Conservation (phyloP, 192 early-diverging fungal species). For the Allomyces macrogynus region DNA sequence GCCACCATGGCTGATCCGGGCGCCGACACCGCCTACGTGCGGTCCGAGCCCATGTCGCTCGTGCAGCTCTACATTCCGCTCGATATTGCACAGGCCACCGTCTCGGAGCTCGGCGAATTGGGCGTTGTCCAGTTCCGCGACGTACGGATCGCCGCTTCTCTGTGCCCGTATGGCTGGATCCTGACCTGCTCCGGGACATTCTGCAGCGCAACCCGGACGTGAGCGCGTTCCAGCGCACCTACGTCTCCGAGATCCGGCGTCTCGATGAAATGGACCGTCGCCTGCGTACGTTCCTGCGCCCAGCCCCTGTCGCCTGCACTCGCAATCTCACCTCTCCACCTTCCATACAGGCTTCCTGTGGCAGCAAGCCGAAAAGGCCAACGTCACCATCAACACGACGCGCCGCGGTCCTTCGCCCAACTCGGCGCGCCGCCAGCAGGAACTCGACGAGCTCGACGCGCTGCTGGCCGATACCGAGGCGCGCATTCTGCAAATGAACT, state of each 20-base stretch:
- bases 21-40: slow-evolving; percentile 28
- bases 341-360: slow-evolving; percentile 48
- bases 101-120: slow-evolving; percentile 83
- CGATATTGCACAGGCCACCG: slow-evolving; percentile 79
- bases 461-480: slow-evolving; percentile 58
- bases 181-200: background rate
- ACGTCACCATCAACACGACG: slow-evolving; percentile 26
- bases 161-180: slow-evolving; percentile 1
- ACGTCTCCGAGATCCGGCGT: slow-evolving; percentile 83
- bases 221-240: slow-evolving; percentile 91
- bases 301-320: background rate
- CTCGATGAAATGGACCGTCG: slow-evolving; percentile 95
- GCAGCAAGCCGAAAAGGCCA: slow-evolving; percentile 54
- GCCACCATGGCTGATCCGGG: too few relatives aligned
- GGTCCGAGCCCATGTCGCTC: slow-evolving; percentile 89
- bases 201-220: slow-evolving; percentile 70
- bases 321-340: too few relatives aligned
- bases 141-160: slow-evolving; percentile 22
- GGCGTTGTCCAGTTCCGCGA: slow-evolving; percentile 90
- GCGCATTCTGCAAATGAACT: slow-evolving; percentile 67
- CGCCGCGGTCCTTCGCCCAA: background rate
- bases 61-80: slow-evolving; percentile 87
- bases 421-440: slow-evolving; percentile 57
- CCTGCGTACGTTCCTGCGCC: slow-evolving; percentile 38
- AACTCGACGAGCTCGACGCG: slow-evolving; percentile 84